Conservation (phyloP, 176 grass and related monocot species). For the Phyllostachys edulis region DNA sequence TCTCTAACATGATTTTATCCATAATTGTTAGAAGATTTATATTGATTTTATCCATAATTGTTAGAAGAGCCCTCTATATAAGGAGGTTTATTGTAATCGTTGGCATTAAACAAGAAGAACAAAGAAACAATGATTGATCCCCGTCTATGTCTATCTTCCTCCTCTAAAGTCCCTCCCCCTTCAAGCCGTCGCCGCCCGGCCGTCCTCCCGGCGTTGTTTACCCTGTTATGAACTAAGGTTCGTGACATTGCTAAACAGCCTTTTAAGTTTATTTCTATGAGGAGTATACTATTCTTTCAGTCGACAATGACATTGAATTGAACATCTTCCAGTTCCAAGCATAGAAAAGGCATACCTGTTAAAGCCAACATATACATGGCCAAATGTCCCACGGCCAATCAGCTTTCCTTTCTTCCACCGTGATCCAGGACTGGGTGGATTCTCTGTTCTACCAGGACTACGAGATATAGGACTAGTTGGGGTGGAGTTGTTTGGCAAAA, state of each 20-base stretch:
- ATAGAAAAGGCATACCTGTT: constrained; percentile 76
- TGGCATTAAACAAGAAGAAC: too few relatives aligned
- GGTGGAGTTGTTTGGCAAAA: constrained; percentile 70
- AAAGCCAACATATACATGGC: constrained; percentile 99
- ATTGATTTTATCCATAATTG: too few relatives aligned
- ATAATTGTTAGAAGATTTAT: too few relatives aligned
- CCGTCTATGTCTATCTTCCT: too few relatives aligned
- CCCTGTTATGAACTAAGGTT: too few relatives aligned
- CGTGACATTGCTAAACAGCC: neutral
- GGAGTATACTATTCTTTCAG: neutral
- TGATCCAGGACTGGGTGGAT: constrained; percentile 83
- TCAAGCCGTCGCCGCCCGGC: too few relatives aligned
- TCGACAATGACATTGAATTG: neutral
- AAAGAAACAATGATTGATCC: too few relatives aligned
- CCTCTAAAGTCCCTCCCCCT: too few relatives aligned
- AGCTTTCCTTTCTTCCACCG: constrained; percentile 99
- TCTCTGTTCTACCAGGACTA: constrained; percentile 91
- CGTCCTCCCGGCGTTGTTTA: too few relatives aligned
- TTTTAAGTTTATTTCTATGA: neutral
- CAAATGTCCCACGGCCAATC: constrained; percentile 90
- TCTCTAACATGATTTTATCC: too few relatives aligned
- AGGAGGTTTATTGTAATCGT: too few relatives aligned
- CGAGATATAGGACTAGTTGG: constrained; percentile 70
- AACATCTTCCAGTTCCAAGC: constrained; percentile 16
- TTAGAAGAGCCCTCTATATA: too few relatives aligned